These are phyloP conservation scores for Ustilago curta DNA, from an alignment of 1,284 basidiomycete species.

Conservation along the genomic window DNA sequence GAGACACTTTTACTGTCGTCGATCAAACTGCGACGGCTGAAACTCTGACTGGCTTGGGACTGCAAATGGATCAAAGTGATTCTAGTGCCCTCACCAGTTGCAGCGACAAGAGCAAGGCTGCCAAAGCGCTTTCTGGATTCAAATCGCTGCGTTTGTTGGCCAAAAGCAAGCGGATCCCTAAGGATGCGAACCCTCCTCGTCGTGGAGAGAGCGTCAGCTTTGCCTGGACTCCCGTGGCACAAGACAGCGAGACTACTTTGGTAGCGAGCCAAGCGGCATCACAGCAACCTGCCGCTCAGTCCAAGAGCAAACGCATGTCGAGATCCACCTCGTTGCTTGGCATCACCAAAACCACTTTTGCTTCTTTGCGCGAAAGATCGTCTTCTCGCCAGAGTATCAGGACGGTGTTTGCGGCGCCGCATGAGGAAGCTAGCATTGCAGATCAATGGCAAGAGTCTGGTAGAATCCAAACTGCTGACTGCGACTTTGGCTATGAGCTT, in stretches of 20 bases:
- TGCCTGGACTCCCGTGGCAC: not conserved
- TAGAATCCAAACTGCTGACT: slow-evolving; percentile 4
- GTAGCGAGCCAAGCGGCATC: not conserved
- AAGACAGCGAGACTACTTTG: not conserved
- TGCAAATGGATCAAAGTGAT: slow-evolving; percentile 7
- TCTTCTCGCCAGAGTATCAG: slow-evolving; percentile 2
- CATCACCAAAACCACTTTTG: slow-evolving; percentile 20
- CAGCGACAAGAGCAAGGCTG: slow-evolving; percentile 1
- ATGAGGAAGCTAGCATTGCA: not conserved
- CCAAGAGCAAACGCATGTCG: slow-evolving; percentile 16
- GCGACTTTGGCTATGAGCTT: slow-evolving; percentile 42
- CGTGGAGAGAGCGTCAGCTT: not conserved
- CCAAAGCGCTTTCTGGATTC: slow-evolving; percentile 14
- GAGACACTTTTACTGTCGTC: slow-evolving; percentile 10
- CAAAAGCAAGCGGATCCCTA: not conserved
- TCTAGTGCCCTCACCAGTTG: not conserved
- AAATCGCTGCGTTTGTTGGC: slow-evolving; percentile 25
- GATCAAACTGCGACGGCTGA: no score
- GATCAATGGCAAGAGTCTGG: not conserved
- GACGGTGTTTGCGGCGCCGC: not conserved
- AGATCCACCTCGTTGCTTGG: slow-evolving; percentile 28
- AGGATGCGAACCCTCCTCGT: not conserved
- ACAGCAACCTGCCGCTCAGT: not conserved
- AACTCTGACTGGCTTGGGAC: slow-evolving; percentile 16
- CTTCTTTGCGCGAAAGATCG: slow-evolving; percentile 15